Conservation (phyloP, 352 stramenopile genomes). For the Phytophthora tubulina region DNA sequence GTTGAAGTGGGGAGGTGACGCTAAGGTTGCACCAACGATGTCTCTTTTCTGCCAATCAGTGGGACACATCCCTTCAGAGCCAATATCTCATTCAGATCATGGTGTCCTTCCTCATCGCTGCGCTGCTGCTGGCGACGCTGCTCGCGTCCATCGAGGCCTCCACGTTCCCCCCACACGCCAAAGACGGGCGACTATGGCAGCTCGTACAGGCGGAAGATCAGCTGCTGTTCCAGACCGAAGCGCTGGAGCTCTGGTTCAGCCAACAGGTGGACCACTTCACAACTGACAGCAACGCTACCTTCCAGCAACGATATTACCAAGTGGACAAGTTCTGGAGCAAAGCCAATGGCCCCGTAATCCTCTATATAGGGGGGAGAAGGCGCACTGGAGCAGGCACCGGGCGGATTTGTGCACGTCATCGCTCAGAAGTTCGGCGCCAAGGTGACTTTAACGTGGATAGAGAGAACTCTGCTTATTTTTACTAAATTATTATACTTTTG, state of each 20-base stretch:
- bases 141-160: slow-evolving; percentile 7
- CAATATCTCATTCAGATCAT: slow-evolving; percentile 37
- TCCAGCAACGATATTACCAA: slow-evolving; percentile 85
- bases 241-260: slow-evolving; percentile 70
- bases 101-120: slow-evolving; percentile 10
- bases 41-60: slow-evolving; percentile 13
- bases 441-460: slow-evolving; percentile 27
- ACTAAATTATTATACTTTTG: slow-evolving; percentile 10
- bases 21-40: not conserved
- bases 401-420: slow-evolving; percentile 77
- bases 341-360: slow-evolving; percentile 73
- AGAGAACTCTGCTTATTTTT: not conserved
- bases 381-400: slow-evolving; percentile 62
- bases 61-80: slow-evolving; percentile 4
- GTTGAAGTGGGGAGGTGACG: slow-evolving; percentile 1
- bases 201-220: slow-evolving; percentile 62
- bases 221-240: slow-evolving; percentile 47
- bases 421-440: slow-evolving; percentile 83
- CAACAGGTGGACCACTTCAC: slow-evolving; percentile 78
- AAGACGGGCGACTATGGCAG: slow-evolving; percentile 61
- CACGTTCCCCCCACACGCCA: slow-evolving; percentile 54
- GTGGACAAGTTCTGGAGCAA: slow-evolving; percentile 66
- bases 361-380: slow-evolving; percentile 89
- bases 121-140: slow-evolving; percentile 29
- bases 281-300: slow-evolving; percentile 46